phyloP scores from a whole-genome alignment of 139 green algal genomes.

The Volvox reticuliferus region DNA sequence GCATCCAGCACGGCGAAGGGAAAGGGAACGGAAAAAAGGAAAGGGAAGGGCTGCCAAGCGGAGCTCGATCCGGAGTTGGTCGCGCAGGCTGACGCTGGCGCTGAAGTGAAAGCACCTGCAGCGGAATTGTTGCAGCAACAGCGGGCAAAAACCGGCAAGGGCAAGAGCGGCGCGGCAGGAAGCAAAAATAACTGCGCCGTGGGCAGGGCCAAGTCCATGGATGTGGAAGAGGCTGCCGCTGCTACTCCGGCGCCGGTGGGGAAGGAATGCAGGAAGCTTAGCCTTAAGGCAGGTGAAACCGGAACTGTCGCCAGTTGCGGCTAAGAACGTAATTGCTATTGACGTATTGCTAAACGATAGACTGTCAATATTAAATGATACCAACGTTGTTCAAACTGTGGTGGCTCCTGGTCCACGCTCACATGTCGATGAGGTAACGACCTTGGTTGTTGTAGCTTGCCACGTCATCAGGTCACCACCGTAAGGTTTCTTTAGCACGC shows the following conservation, averaged over 20 bases:
- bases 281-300: slow-evolving; percentile 16
- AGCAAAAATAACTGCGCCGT: background rate
- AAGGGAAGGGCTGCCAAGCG: background rate
- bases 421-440: too few relatives aligned
- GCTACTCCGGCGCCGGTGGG: background rate
- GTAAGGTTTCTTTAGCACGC: too few relatives aligned
- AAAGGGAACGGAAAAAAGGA: background rate
- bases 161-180: background rate
- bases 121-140: background rate
- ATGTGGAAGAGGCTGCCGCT: background rate
- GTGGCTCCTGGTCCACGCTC: too few relatives aligned
- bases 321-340: too few relatives aligned
- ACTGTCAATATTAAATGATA: too few relatives aligned
- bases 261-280: slow-evolving; percentile 39
- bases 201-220: background rate
- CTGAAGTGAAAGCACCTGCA: background rate
- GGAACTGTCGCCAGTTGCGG: too few relatives aligned
- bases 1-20: background rate
- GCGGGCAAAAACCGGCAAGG: background rate
- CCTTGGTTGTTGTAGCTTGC: too few relatives aligned
- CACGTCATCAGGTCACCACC: too few relatives aligned
- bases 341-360: too few relatives aligned
- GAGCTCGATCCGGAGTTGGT: background rate
- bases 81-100: background rate
- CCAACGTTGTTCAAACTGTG: too few relatives aligned